Evolutionary conservation across 495 filamentous ascomycete species (phyloP).

Genomic region (Neurospora pannonica): DNA sequence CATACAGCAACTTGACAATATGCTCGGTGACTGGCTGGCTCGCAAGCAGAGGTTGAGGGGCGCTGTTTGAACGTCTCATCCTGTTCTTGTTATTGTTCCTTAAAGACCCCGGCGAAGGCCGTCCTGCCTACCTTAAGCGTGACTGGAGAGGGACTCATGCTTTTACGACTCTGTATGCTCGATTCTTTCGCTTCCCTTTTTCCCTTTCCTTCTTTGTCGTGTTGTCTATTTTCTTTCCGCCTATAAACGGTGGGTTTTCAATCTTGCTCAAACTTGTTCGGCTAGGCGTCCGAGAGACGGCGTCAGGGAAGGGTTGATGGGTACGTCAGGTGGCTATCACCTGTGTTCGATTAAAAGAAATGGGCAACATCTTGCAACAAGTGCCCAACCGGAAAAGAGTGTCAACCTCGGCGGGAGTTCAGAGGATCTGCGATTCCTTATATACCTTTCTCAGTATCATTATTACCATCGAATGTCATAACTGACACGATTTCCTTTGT

Average conservation of each 20-base stretch:
- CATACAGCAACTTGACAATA: constrained; percentile 61
- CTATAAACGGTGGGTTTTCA: background rate
- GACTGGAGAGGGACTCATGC: background rate
- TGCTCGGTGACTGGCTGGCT: constrained; percentile 75
- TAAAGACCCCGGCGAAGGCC: background rate
- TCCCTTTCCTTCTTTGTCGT: background rate
- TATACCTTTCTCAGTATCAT: background rate
- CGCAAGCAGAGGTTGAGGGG: constrained; percentile 48
- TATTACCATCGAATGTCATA: background rate
- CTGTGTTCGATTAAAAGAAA: background rate
- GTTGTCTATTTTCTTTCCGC: background rate
- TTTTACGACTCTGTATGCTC: background rate
- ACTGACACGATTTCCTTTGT: background rate
- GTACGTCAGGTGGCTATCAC: background rate
- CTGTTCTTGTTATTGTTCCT: background rate
- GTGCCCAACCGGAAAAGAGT: background rate
- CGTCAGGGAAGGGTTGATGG: background rate
- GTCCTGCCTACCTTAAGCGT: background rate
- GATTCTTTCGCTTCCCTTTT: background rate
- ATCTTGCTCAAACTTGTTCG: background rate
- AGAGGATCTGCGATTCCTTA: background rate
- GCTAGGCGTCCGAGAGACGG: background rate
- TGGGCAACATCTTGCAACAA: background rate
- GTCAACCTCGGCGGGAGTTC: background rate
- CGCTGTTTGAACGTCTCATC: constrained; percentile 21